phyloP scores from a whole-genome alignment of 805 yeast genomes.

The Sugiyamaella floridensis region DNA sequence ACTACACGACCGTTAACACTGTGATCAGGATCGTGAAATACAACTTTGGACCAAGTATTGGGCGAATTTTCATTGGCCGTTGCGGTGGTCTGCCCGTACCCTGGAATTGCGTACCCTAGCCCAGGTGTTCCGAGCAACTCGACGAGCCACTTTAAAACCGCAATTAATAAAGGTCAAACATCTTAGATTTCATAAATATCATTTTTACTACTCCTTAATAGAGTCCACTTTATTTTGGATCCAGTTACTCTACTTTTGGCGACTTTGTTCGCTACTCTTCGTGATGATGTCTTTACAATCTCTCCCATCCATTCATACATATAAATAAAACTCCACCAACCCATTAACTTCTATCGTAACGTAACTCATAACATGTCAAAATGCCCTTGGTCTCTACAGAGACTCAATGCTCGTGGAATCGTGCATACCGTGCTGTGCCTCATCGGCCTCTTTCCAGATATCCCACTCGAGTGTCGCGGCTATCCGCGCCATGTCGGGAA shows the following conservation, averaged over 20 bases:
- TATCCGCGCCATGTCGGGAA: conserved; percentile 1
- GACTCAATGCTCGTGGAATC: not conserved
- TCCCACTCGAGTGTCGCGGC: conserved; percentile 9
- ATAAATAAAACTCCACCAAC: not conserved
- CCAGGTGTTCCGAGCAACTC: too few relatives aligned
- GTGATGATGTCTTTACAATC: too few relatives aligned
- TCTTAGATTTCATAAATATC: too few relatives aligned
- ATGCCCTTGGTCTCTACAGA: not conserved
- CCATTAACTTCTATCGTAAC: not conserved
- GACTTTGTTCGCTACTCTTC: too few relatives aligned
- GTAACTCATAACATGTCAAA: too few relatives aligned
- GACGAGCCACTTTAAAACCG: too few relatives aligned
- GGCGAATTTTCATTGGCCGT: not conserved
- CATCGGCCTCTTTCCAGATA: conserved; percentile 6
- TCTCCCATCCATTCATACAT: not conserved
- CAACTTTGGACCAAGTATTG: not conserved
- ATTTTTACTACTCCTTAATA: too few relatives aligned
- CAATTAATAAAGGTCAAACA: too few relatives aligned
- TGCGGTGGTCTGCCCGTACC: not conserved
- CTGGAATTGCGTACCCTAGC: not conserved
- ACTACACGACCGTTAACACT: not conserved
- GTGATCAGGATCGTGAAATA: not conserved
- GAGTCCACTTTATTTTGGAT: too few relatives aligned
- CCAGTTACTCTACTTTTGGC: too few relatives aligned
- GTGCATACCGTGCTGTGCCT: not conserved